Evolutionary conservation across 2,329 filamentous ascomycete species (phyloP), one percentile per base, ranked within the genome.

Genomic region (Sclerotiophoma versabilis): DNA sequence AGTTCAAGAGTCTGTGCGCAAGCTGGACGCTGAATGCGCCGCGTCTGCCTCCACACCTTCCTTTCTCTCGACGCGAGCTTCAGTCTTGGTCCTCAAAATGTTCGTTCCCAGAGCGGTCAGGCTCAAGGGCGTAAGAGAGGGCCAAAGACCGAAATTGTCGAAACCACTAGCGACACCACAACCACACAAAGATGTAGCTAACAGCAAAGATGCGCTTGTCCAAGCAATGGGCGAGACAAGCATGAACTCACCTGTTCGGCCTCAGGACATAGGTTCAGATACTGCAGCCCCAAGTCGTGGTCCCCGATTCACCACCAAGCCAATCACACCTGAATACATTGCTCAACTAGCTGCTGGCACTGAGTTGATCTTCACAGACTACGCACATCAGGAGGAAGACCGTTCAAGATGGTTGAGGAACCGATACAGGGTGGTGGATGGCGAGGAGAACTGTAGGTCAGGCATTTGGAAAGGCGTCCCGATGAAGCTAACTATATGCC

Each of bases 331-430:
- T 17, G 69, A 72, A 20, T 73, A 72, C 45, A 38, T 75, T 43
- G 63, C 58, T 27, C 64, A 71, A 41, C 43, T 74, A 29, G 61
- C 64, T 44, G 66, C 62, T 36, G 72, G 70, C 11, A 58, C 74
- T 8, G 69, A 73, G 41, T 42, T 75, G 33, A 63, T 74, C 41
- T 73, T 75, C 46, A 70, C 68, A 48, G 71, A 74, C 44, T 74
- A 74, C 46, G 72, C 72, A n/a, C 66, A 66, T 39, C 68, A 74
- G 25, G 64, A 74, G 29, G 47, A 64, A 14, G 36, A 53, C 33
- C 58, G 65, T 15, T 48, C 58, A 4, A 53, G 34, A 33, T 74
- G 71, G 72, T 59, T 75, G 6, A 54, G 60, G 19, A 47, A 64
- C 15, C 65, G 47, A 14, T 65, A 70, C 43, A 61, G 70, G 26